Evolutionary conservation across 2,329 filamentous ascomycete species (phyloP).

Genomic region (Paecilomyces sp.): DNA sequence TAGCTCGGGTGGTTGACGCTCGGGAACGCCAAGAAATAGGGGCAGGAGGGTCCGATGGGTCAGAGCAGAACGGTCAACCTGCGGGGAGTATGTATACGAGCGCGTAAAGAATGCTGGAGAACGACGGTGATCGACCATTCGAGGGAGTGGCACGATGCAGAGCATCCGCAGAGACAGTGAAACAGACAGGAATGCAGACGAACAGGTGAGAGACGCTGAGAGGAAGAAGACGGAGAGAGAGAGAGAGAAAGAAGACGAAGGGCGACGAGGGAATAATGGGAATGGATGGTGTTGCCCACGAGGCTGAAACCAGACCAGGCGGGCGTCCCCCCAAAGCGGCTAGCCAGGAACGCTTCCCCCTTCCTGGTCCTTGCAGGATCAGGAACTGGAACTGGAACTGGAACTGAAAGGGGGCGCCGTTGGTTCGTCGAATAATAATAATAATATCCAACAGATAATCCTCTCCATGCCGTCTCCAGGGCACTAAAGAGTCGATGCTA

Average conservation of each 20-base stretch:
- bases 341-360: neutral
- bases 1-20: neutral
- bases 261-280: neutral
- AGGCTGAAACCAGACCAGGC: neutral
- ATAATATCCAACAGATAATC: too few relatives aligned
- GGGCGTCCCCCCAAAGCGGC: neutral
- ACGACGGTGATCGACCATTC: neutral
- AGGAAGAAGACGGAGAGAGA: neutral
- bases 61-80: neutral
- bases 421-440: too few relatives aligned
- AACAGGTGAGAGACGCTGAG: neutral
- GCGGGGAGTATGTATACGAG: neutral
- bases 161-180: neutral
- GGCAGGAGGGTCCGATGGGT: neutral
- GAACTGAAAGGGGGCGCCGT: neutral
- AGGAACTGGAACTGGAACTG: too few relatives aligned
- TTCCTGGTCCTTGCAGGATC: neutral
- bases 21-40: slow-evolving; percentile 1
- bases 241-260: neutral
- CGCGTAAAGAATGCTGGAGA: neutral
- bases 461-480: too few relatives aligned
- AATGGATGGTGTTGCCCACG: neutral
- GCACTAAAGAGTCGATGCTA: too few relatives aligned
- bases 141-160: neutral
- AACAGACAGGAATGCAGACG: neutral